Base-by-base conservation (phyloP, 345 rosid species). In the Populus pruinosa region DNA sequence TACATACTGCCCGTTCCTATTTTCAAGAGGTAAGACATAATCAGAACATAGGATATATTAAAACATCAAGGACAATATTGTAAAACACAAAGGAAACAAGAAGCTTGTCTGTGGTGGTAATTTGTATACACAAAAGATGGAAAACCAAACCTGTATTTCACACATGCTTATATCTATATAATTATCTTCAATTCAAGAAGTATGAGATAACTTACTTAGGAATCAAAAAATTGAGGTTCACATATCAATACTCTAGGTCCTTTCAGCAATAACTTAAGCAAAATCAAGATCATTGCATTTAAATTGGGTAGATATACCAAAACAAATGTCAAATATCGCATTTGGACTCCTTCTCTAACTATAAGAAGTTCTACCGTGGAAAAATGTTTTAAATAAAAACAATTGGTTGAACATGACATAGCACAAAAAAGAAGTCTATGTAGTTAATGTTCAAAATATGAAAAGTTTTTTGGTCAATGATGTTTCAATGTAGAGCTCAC, bases 1-100 rank as follows among this genome's bases (percentile, higher is more conserved):
- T 14, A 70, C 70, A 77, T 91, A 94, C 49, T 85, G 88, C 78
- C 97, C 96, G 27, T 74, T 75, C 82, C 98, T 94, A 78, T 64
- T 74, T 74, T 47, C 79, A 69, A 35, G 14, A n/a, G 70, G 55
- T 11, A 41, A 25, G 67, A 53, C 31, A 63, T 21, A 25, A 53
- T 18, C 47, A 36, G 27, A 23, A 25, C 36, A 69, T 35, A 53
- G 13, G 38, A 39, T 7, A 38, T 21, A 13, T 7, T 16, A n/a
- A 49, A 6, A 67, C 21, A 67, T 14, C 17, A 35, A 14, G 21
- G 20, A 53, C 3, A 16, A 44, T 20, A 64, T 27, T 43, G 31
- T 16, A 25, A 8, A 73, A 63, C 8, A 39, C 5, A 21, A 63
- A 27, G 16, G 43, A 64, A 62, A 73, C n/a, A 23, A 64, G 11